Base-by-base conservation (phyloP, 163 green algal species). In the Coccomyxa subellipsoidea region DNA sequence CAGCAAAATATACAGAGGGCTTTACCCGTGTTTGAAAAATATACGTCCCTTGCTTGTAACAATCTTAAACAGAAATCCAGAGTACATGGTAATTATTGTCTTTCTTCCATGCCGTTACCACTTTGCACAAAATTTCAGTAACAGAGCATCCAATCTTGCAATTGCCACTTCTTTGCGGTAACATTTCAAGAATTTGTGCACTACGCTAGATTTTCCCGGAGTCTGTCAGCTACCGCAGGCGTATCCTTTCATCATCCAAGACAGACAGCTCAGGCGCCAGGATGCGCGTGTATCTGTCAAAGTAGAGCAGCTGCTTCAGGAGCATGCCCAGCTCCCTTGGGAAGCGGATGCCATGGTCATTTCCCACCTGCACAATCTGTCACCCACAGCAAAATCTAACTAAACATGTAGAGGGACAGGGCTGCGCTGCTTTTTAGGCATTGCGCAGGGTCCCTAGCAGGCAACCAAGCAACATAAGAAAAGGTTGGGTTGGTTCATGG, bases 251-350 rank as follows among this genome's bases (percentile, higher is more conserved):
- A 81, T 97, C 94, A 35, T 91, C 87, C 47, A 97, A 89, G 32
- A 97, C 90, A 36, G 93, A 88, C 18, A 98, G 79, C 29, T 87
- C 84, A 0, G 94, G 94, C 12, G 94, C 94, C 9, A 98, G 84
- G 8, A 96, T 87, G 10, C 89, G 86, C 0, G 89, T 96, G 87
- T 97, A 98, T 69, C 77, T 85, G 84, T 99, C 96, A 89, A 99
- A 99, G 91, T 99, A 99, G 9, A 99, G 88, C 54, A 99, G 84
- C 89, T 99, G 96, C 92, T 99, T 99, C 15, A 99, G 79, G 54
- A 99, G 93, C 54, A 99, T 85, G 0, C 93, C 96, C 91, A 99
- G 99, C 86, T 98, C 94, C 76, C 94, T 83, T 4, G 93, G 93
- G 83, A 96, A 96, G 53, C 85, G 81, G 15, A 99, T 90, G 53